Conservation (phyloP, 2,329 filamentous ascomycete genomes). For the Hymenoscyphus occultus region DNA sequence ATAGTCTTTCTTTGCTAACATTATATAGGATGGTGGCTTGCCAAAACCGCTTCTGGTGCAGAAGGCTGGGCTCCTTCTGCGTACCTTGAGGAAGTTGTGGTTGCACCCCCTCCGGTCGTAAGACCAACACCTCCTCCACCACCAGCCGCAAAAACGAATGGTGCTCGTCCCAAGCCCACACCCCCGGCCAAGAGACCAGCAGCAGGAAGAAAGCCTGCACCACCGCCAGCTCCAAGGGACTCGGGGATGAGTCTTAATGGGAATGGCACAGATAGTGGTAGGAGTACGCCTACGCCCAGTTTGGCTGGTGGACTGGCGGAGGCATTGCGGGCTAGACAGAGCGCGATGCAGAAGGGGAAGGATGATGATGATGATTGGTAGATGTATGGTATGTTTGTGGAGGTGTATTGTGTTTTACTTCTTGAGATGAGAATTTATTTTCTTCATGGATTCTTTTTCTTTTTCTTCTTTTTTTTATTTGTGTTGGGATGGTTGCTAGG, state of each 20-base stretch:
- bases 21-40: constrained; percentile 86
- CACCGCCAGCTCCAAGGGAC: constrained; percentile 67
- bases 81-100: constrained; percentile 82
- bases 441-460: not conserved
- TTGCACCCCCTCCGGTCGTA: constrained; percentile 48
- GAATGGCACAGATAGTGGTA: constrained; percentile 58
- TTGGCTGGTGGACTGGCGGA: constrained; percentile 73
- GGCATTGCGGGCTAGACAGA: constrained; percentile 72
- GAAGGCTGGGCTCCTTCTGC: constrained; percentile 94
- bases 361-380: constrained; percentile 39
- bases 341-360: constrained; percentile 59
- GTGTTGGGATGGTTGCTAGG: not conserved
- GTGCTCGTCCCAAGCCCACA: constrained; percentile 33
- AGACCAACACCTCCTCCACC: constrained; percentile 24
- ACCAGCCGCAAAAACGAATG: constrained; percentile 34
- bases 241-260: constrained; percentile 60
- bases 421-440: not conserved
- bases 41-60: constrained; percentile 60
- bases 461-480: no score
- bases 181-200: constrained; percentile 74
- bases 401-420: not conserved
- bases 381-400: constrained; percentile 5
- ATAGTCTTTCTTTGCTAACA: constrained; percentile 36
- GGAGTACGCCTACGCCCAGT: constrained; percentile 70
- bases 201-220: constrained; percentile 66